Base-by-base conservation (phyloP, 495 filamentous ascomycete genomes). In the Penicillium cosmopolitanum region DNA sequence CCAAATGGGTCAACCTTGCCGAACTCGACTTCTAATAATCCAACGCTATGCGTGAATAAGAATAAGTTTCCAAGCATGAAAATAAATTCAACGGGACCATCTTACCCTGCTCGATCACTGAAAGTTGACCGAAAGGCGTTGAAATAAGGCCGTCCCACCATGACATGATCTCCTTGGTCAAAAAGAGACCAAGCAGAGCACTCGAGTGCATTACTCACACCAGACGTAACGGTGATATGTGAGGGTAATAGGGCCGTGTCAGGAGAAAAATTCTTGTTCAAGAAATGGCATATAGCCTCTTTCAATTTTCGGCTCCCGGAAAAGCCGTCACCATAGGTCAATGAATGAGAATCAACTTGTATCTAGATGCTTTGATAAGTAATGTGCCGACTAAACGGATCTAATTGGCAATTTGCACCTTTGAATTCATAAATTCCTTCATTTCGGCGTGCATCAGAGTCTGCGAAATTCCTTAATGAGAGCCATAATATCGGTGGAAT, bases 1-100 rank as follows among this genome's bases (percentile, higher is more conserved):
- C 66, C 66, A 56, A 81, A 82, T 34, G 71, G 76, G 15, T 82
- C 79, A 3, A 60, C 57, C 12, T 64, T 64, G 33, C 69, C 74
- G 9, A 81, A 74, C 9, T 56, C 56, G 2, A 80, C 73, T 47
- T 73, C 71, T 28, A 79, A 62, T 0, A 72, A 42, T 11, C 56
- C 23, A 8, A 77, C 67, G 54, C 76, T 70, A 40, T 31, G 21
- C 35, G 50, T 13, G 5, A 4, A 31, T 46, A 38, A 57, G 25
- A 52, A 52, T 51, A 50, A 35, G 46, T 40, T 31, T 16, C 11
- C 23, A 23, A 23, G 34, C 12, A n/a, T 13, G 31, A 23, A 42
- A 50, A 35, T 48, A 38, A 33, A 48, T 40, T 4, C 36, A 48
- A 15, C 18, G 44, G 13, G 43, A 36, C n/a, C n/a, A 13, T 6